Evolutionary conservation across 345 rosid genomes (phyloP), one percentile per base, ranked within the genome.

Genomic region (Eucalyptus sideroxylon): DNA sequence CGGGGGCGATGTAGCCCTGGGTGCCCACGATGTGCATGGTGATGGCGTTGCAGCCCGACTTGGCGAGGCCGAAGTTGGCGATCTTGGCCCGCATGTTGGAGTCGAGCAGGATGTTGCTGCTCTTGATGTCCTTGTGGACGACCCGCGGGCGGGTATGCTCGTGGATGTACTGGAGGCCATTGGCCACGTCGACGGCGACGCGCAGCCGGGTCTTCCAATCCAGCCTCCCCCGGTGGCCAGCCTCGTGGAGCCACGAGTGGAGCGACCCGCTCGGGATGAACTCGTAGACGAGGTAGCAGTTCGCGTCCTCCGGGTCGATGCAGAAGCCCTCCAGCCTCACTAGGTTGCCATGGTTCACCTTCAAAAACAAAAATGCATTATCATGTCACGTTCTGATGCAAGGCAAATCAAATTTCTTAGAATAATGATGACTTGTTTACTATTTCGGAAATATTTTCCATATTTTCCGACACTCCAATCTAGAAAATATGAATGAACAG

Each of bases 1-100:
- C 97, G 1, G 97, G 98, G 9, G 98, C 96, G 44, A 96, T 95
- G 91, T 96, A 95, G 16, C 98, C 97, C 91, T 94, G 98, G 44
- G 98, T 95, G 59, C 97, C 98, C 23, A 94, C 96, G 53, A 95
- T 95, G 91, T 96, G 96, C 97, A 93, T 93, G 24, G 97, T 96
- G 89, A 94, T 95, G 88, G 96, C 95, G 55, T 96, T 96, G 96
- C 96, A 96, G 81, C 97, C 96, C 5, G 98, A 94, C 92, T 93
- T 96, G 34, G 98, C 98, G 5, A 96, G 94, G 50, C 97, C 98
- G 37, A 96, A 95, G 89, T 95, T 94, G 56, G 97, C 97, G 88
- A 95, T 94, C 90, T 94, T 96, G 88, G 97, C 98, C 86, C 97
- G 91, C 95, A 93, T 94, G 90, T 82, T 92, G 17, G 95, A 65